Base-by-base conservation (phyloP, 768 basidiomycete species). In the Suillus discolor region DNA sequence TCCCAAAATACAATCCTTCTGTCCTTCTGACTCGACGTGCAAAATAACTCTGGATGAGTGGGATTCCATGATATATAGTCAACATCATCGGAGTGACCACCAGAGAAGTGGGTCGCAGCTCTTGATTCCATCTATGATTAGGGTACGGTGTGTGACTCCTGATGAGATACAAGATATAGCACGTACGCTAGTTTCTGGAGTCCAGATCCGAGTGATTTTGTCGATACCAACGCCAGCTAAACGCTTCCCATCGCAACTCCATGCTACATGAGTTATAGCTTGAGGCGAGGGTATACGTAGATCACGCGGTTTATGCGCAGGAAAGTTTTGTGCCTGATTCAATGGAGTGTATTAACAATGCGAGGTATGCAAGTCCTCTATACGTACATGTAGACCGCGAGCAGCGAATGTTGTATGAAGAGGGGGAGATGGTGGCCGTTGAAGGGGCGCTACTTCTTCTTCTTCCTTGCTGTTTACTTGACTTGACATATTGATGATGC, bases 1-100 rank as follows among this genome's bases (percentile, higher is more conserved):
- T 94, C 92, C 91, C 92, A 94, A 71, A 93, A 93, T 2, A 90
- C 89, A 34, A 94, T 83, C 31, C 86, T 81, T 68, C 87, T 82
- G 69, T 94, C 92, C 71, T 85, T 89, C 72, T 89, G 87, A 69
- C 92, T 89, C 18, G 91, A 91, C 0, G 92, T 89, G 66, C 89
- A 92, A 72, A 94, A 92, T 18, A 93, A 77, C 45, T 93, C 92
- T 5, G 92, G 91, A 69, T 94, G 92, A 3, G 89, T 90, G 1
- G 92, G 92, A 73, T 92, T 92, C 92, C 92, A 94, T 9, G 91
- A 87, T 49, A 93, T 78, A 66, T 92, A 87, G 70, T 94, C 92
- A n/a, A 90, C 89, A 54, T 92, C 91, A 63, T 92, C 91, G 2
- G 84, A 81, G 68, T 93, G 92, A 8, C 86, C 91, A 25, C 91